A percentile compares a stretch with the other conserved stretches of the same genome.
These are phyloP conservation scores for Ogataea nitratoaversa DNA, from an alignment of 805 yeast genomes.

Conservation along the genomic window DNA sequence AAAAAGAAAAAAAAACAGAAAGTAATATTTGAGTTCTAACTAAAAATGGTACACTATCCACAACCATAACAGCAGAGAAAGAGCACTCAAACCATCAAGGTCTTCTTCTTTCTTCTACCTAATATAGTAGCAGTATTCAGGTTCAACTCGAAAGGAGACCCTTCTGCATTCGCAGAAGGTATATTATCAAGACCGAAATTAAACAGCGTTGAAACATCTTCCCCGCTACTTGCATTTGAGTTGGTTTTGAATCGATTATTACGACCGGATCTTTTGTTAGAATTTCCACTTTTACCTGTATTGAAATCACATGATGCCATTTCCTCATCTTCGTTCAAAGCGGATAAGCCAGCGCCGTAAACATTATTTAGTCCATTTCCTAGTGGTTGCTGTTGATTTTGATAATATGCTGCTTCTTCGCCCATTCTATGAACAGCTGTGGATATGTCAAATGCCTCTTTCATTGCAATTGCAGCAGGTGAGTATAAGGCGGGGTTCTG, in stretches of 20 bases:
- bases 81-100: constrained; percentile 5
- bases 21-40: neutral
- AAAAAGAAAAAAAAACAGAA: neutral
- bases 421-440: constrained; percentile 59
- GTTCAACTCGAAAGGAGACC: constrained; percentile 38
- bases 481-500: constrained; percentile 36
- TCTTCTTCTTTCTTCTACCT: constrained; percentile 37
- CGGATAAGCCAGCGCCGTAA: neutral
- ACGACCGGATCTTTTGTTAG: neutral
- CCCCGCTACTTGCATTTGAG: neutral
- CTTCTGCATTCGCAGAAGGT: neutral
- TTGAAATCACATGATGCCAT: constrained; percentile 1
- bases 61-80: neutral
- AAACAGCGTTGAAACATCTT: neutral
- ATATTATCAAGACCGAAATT: neutral
- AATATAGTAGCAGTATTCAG: constrained; percentile 51
- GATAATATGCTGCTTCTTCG: constrained; percentile 38
- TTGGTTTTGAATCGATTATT: neutral
- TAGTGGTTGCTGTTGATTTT: constrained; percentile 5
- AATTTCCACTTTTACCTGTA: neutral
- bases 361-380: neutral
- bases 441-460: constrained; percentile 57
- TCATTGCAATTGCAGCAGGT: constrained; percentile 56
- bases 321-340: constrained; percentile 20
- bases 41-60: too few relatives aligned